These are phyloP conservation scores for Nitzschia sp. DNA, from an alignment of 108 stramenopile genomes.

Conservation along the genomic window DNA sequence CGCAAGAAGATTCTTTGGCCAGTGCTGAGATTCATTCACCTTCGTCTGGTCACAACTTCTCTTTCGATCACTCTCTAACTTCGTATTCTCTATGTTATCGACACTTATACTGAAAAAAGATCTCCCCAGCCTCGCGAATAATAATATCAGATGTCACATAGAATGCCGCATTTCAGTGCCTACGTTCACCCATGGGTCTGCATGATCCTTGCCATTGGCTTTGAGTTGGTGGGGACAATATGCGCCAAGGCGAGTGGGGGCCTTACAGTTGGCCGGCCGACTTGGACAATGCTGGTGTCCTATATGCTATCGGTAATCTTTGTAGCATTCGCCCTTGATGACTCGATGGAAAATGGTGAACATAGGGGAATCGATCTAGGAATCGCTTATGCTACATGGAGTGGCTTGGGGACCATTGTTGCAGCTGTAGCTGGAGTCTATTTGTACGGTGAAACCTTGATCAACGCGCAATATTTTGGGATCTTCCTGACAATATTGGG, in stretches of 20 bases:
- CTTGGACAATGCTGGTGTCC: not conserved
- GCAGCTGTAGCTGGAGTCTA: constrained; percentile 1
- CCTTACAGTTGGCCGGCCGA: not conserved
- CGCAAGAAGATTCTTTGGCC: too few relatives aligned
- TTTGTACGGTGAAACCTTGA: not conserved
- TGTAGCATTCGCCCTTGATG: not conserved
- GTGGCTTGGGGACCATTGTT: not conserved
- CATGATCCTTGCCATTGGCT: not conserved
- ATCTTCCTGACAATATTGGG: not conserved
- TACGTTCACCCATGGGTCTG: constrained; percentile 1
- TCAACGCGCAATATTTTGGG: not conserved
- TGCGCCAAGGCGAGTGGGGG: constrained; percentile 2
- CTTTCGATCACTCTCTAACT: too few relatives aligned
- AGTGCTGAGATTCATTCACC: too few relatives aligned
- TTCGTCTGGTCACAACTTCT: too few relatives aligned
- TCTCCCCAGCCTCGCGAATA: too few relatives aligned
- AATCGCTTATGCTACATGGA: constrained; percentile 4
- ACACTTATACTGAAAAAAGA: too few relatives aligned
- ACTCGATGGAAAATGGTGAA: not conserved
- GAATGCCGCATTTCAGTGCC: not conserved
- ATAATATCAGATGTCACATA: too few relatives aligned
- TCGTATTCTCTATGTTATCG: too few relatives aligned
- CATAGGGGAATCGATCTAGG: constrained; percentile 2
- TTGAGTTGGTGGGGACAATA: constrained; percentile 4
- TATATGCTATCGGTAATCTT: not conserved